These are phyloP conservation scores for Hypholoma fasciculare DNA, from an alignment of 768 basidiomycete species.

Conservation along the genomic window DNA sequence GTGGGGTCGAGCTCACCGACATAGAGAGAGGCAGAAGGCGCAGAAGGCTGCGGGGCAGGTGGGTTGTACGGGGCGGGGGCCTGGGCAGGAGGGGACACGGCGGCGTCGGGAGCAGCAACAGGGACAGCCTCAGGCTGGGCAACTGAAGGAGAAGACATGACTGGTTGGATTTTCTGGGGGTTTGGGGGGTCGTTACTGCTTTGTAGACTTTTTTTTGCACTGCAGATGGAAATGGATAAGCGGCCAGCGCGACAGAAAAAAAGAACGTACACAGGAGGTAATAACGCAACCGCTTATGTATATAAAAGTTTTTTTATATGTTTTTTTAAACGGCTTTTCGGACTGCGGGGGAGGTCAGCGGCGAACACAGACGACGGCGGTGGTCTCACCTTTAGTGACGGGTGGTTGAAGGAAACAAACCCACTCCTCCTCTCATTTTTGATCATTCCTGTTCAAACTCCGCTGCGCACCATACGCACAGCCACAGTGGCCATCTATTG, in stretches of 20 bases:
- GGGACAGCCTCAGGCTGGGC: conserved; percentile 53
- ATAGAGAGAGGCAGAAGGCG: conserved; percentile 93
- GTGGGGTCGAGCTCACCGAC: conserved; percentile 98
- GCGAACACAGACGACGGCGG: conserved; percentile 14
- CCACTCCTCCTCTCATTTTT: conserved; percentile 28
- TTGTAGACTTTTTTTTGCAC: conserved; percentile 80
- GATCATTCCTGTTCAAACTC: conserved; percentile 42
- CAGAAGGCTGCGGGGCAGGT: conserved; percentile 57
- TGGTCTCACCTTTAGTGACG: conserved; percentile 64
- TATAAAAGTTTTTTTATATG: conserved; percentile 62
- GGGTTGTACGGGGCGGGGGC: conserved; percentile 60
- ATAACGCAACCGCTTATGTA: conserved; percentile 77
- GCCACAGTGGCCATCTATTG: conserved; percentile 14
- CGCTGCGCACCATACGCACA: conserved; percentile 35
- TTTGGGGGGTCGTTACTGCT: conserved; percentile 88
- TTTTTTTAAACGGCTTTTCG: conserved; percentile 72
- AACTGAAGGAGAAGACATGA: conserved; percentile 61
- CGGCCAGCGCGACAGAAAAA: conserved; percentile 9
- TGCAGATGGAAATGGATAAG: conserved; percentile 17
- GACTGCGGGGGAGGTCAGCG: conserved; percentile 32
- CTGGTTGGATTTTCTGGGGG: conserved; percentile 39
- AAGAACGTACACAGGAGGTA: conserved; percentile 58
- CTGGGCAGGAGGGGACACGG: conserved; percentile 35
- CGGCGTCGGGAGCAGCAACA: conserved; percentile 47
- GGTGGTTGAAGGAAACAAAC: conserved; percentile 55